Base-by-base conservation (phyloP, 2,329 filamentous ascomycete species). In the Penicillium sp. region DNA sequence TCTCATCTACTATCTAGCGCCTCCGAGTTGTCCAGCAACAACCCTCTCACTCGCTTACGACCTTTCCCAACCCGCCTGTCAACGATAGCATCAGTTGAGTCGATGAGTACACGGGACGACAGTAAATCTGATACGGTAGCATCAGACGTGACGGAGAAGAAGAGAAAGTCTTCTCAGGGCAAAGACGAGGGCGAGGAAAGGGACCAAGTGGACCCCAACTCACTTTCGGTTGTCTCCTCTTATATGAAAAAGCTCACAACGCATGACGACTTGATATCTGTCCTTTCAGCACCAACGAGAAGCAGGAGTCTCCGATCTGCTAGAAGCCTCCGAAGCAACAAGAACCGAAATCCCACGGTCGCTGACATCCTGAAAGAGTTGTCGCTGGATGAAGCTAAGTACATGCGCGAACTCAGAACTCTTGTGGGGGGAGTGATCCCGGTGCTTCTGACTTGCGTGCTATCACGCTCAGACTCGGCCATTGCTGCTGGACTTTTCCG, bases 371-470 rank as follows among this genome's bases (percentile, higher is more conserved):
- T 98, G 75, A 84, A 85, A 56, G 93, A 97, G 72, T 88, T 99
- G 65, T 83, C 86, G 11, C 86, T 90, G 5, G 95, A 98, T 69
- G 95, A 99, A 76, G 82, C 86, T 49, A 90, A 95, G 68, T 99
- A 98, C 73, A 90, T 90, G 78, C 87, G 93, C 58, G 95, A 99
- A 77, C 84, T 99, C 35, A 92, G 93, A 73, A 97, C 95, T 0
- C 80, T 99, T 35, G 93, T 98, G 7, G 93, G 97, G 70, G 95
- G 95, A 60, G 94, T 99, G 23, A 91, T 99, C 60, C 95, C 95
- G 0, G 94, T 98, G 2, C 84, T 99, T 2, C 81, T 99, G 56
- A 92, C 90, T 9, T 92, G 93, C 67, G 91, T 96, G 8, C 85
- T 97, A 13, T 90, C 88, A 9, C 88, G 91, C 63, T 88, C 88